These are phyloP conservation scores for Drechslerella stenobrocha DNA, from an alignment of 2,329 filamentous ascomycete species.

Conservation along the genomic window DNA sequence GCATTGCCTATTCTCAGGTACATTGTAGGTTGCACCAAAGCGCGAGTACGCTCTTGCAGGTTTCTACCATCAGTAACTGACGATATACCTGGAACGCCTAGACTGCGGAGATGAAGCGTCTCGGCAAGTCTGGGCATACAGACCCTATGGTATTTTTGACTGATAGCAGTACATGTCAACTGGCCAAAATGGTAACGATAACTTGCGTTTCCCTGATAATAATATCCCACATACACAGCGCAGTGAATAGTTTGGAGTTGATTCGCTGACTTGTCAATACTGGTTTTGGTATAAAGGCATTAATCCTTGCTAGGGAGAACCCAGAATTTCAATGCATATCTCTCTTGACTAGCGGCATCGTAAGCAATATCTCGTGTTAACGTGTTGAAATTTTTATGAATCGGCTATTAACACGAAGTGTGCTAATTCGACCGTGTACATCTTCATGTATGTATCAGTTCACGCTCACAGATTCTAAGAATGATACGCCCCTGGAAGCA, in stretches of 20 bases:
- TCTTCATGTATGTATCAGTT: not conserved
- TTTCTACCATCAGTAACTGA: no score
- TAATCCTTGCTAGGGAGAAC: not conserved
- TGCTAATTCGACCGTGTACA: no score
- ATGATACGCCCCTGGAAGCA: not conserved
- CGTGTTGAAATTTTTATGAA: no score
- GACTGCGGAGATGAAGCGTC: not conserved
- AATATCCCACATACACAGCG: no score
- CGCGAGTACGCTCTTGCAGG: no score
- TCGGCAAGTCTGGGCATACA: not conserved
- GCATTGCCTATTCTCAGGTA: not conserved
- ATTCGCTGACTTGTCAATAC: no score
- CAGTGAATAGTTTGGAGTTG: no score
- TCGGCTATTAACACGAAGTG: no score
- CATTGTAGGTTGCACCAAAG: not conserved
- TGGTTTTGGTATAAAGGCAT: not conserved
- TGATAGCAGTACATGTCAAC: not conserved
- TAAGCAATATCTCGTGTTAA: not conserved
- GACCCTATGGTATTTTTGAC: not conserved
- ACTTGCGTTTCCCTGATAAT: not conserved
- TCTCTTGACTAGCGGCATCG: not conserved
- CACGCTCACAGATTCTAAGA: not conserved
- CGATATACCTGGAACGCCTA: not conserved
- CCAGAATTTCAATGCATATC: conserved; percentile 1
- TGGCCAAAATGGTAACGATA: not conserved